Conservation (phyloP, 306 rosid genomes). For the Leucaena leucocephala region DNA sequence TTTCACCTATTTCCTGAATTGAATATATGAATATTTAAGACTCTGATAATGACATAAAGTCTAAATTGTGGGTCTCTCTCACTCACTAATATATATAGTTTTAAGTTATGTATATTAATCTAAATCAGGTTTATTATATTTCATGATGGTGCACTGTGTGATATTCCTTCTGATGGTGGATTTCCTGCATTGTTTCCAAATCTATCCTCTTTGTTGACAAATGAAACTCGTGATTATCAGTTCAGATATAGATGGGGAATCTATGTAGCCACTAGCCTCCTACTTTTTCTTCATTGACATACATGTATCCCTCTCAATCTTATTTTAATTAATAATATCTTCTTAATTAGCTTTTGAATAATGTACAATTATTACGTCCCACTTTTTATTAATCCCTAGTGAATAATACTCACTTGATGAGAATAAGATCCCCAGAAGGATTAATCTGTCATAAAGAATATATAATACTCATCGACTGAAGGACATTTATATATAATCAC, state of each 20-base stretch:
- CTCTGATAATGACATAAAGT: slow-evolving; percentile 69
- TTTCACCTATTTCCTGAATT: not conserved
- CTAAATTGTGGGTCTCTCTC: slow-evolving; percentile 39
- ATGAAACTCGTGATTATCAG: slow-evolving; percentile 1
- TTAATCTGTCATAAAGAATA: no score
- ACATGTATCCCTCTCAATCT: not conserved
- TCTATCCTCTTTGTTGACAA: slow-evolving; percentile 56
- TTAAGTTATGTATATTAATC: no score
- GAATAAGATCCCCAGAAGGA: no score
- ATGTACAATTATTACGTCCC: not conserved
- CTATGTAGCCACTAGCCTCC: not conserved
- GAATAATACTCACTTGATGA: not conserved
- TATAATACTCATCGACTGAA: no score
- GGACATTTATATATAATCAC: not conserved
- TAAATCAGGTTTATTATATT: slow-evolving; percentile 15
- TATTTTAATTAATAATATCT: not conserved
- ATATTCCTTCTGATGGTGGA: slow-evolving; percentile 42
- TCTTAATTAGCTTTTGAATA: not conserved
- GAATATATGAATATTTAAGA: not conserved
- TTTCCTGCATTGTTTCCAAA: slow-evolving; percentile 32
- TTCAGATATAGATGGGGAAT: slow-evolving; percentile 10
- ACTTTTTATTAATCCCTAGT: not conserved
- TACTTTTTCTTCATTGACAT: slow-evolving; percentile 5
- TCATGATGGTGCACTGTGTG: slow-evolving; percentile 30
- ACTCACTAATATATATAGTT: slow-evolving; percentile 18